Base-by-base conservation (phyloP, 1,284 basidiomycete species). In the Trichosporon faecale region DNA sequence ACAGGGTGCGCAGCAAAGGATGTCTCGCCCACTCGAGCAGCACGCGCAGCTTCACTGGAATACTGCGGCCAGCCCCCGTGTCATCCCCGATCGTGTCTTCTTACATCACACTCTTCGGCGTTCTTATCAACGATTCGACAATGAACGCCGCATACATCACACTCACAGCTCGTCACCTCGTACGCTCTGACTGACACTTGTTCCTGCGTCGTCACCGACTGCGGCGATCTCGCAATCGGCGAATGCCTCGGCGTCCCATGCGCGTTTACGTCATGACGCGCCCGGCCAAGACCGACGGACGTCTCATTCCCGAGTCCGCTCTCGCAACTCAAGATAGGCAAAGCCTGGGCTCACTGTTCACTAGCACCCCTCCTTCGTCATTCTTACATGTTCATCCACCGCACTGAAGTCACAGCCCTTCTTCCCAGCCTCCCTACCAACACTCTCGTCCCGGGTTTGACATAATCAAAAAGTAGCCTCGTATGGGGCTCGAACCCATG, bases 401-500 rank as follows among this genome's bases (percentile, higher is more conserved):
- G 5, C 5, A 29, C 55, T 35, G n/a, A n/a, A n/a, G n/a, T n/a
- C n/a, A n/a, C n/a, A n/a, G n/a, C n/a, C n/a, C n/a, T n/a, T n/a
- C n/a, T n/a, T n/a, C n/a, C n/a, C n/a, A n/a, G n/a, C n/a, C n/a
- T n/a, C 18, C 21, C 23, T 25, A 21, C 25, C 21, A 55, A 25
- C 52, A 55, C 18, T 3, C 7, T 52, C 7, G n/a, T n/a, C n/a
- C n/a, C n/a, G n/a, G n/a, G n/a, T n/a, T n/a, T n/a, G n/a, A n/a
- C n/a, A n/a, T n/a, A 61, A 29, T 11, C 57, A 31, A 61, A 61
- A 61, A 31, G 57, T 9, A 61, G 57, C 57, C 57, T 61, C 57
- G 57, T 61, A 61, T 61, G 57, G 57, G 57, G 57, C 57, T 61
- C 57, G 57, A 61, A 61, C 57, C 57, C 57, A 61, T 61, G 57